A percentile compares a stretch with the other conserved stretches of the same genome.
Evolutionary conservation across 2,329 filamentous ascomycete genomes (phyloP).

Genomic region (Endothia cerciana): DNA sequence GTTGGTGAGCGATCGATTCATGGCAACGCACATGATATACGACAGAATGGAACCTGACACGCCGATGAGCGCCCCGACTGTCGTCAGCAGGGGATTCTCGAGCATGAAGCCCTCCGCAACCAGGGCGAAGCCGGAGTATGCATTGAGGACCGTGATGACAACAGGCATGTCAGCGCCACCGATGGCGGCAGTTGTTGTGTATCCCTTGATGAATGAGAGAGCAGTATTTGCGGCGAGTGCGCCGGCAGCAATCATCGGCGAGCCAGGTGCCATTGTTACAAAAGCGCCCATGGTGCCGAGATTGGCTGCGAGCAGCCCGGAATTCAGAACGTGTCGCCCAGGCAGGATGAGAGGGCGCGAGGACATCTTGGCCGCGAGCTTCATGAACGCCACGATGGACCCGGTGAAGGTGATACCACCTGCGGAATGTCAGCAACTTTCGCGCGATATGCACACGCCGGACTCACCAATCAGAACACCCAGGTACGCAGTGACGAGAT

Average conservation of each 20-base stretch:
- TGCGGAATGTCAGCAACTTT: conserved; percentile 31
- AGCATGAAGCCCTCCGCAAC: conserved; percentile 93
- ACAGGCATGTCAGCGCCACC: conserved; percentile 95
- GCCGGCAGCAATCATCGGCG: conserved; percentile 76
- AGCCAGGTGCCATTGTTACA: conserved; percentile 78
- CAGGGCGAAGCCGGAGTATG: conserved; percentile 87
- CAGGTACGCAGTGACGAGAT: conserved; percentile 84
- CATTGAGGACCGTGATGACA: conserved; percentile 87
- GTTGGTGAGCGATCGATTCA: conserved; percentile 89
- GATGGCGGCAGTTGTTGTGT: conserved; percentile 84
- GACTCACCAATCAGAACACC: conserved; percentile 75
- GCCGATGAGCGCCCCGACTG: conserved; percentile 84
- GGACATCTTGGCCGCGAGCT: conserved; percentile 81
- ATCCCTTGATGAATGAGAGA: conserved; percentile 84
- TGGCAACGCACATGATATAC: conserved; percentile 85
- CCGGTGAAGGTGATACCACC: conserved; percentile 88
- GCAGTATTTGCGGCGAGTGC: conserved; percentile 77
- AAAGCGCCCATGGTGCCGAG: conserved; percentile 84
- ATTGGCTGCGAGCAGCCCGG: conserved; percentile 74
- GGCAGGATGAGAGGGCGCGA: conserved; percentile 75
- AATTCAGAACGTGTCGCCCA: conserved; percentile 77
- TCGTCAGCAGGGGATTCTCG: conserved; percentile 82
- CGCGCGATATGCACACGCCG: too few relatives aligned
- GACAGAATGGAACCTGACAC: conserved; percentile 88
- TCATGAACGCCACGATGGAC: conserved; percentile 86